Evolutionary conservation across 2,329 filamentous ascomycete species (phyloP).

Genomic region (Pseudogymnoascus sp.): DNA sequence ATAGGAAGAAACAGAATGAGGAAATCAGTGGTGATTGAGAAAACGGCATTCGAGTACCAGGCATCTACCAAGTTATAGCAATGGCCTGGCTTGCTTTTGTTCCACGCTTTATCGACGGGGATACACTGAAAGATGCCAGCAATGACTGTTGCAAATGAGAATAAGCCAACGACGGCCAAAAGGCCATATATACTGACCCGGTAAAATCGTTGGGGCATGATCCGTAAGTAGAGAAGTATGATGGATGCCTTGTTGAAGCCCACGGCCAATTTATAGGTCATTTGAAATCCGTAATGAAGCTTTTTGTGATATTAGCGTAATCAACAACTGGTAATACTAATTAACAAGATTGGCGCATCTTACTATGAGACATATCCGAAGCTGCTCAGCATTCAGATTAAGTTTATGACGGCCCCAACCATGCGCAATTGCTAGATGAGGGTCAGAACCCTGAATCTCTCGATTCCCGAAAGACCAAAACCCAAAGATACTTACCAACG

Average conservation of each 20-base stretch:
- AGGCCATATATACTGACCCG: constrained; percentile 9
- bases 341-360: background rate
- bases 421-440: constrained; percentile 4
- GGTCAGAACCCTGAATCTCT: background rate
- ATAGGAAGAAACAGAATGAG: constrained; percentile 15
- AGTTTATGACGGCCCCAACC: constrained; percentile 16
- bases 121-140: constrained; percentile 16
- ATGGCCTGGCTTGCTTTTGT: constrained; percentile 13
- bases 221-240: background rate
- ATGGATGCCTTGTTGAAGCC: constrained; percentile 9
- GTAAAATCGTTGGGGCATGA: background rate
- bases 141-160: constrained; percentile 13
- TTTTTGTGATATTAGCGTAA: background rate
- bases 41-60: constrained; percentile 16
- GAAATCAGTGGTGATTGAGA: constrained; percentile 16
- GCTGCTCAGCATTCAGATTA: constrained; percentile 7
- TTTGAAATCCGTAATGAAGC: constrained; percentile 17
- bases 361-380: constrained; percentile 14
- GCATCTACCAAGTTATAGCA: constrained; percentile 16
- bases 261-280: constrained; percentile 16
- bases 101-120: constrained; percentile 16
- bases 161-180: constrained; percentile 10
- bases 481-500: constrained; percentile 9
- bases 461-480: background rate
- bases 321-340: background rate